A percentile compares a stretch with the other conserved stretches of the same genome.
phyloP scores from a whole-genome alignment of 1,139 yeast species.

The Blastobotrys illinoisensis region DNA sequence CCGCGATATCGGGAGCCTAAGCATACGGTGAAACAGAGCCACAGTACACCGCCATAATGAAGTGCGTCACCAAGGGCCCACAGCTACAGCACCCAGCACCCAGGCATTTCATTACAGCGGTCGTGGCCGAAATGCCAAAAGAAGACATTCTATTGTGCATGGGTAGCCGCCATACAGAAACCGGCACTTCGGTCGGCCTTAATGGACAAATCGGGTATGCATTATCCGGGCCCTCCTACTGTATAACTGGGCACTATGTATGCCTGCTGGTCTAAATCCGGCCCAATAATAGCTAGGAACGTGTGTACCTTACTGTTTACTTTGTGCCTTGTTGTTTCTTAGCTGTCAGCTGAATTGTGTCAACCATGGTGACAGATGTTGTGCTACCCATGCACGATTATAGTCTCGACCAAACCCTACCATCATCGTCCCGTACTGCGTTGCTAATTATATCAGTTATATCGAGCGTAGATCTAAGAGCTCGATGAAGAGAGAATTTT shows the following conservation, averaged over 20 bases:
- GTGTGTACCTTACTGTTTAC: background rate
- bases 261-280: too few relatives aligned
- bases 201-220: background rate
- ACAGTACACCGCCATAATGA: background rate
- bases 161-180: background rate
- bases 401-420: background rate
- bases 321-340: background rate
- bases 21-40: background rate
- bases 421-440: background rate
- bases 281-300: background rate
- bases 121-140: background rate
- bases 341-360: too few relatives aligned
- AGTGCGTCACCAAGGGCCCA: background rate
- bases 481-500: background rate
- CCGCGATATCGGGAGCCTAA: background rate
- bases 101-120: background rate
- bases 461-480: too few relatives aligned
- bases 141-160: background rate
- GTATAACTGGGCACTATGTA: too few relatives aligned
- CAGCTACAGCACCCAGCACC: too few relatives aligned
- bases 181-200: background rate
- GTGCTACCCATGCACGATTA: background rate
- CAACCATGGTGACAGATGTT: background rate
- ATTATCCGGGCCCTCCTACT: background rate
- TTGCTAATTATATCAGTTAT: background rate